A percentile compares a stretch with the other conserved stretches of the same genome.
Conservation (phyloP, 768 basidiomycete genomes). For the Dacryopinax primogenitus region DNA sequence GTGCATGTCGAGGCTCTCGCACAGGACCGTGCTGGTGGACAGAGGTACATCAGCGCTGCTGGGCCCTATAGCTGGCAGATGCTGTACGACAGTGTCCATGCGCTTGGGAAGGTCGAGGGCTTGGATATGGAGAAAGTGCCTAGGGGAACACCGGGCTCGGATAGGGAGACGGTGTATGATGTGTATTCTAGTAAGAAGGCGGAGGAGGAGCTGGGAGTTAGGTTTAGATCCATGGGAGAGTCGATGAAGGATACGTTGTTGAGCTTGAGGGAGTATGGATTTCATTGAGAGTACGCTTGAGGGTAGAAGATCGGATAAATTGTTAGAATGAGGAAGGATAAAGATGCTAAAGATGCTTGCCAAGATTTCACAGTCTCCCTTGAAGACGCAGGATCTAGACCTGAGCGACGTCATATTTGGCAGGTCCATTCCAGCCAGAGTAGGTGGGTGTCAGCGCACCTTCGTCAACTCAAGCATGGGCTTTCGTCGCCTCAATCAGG, state of each 20-base stretch:
- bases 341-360: no score
- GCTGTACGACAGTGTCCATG: not conserved
- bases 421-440: no score
- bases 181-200: not conserved
- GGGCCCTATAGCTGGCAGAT: constrained; percentile 10
- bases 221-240: not conserved
- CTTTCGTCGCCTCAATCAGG: no score
- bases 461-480: no score
- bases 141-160: not conserved
- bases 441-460: no score
- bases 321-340: no score
- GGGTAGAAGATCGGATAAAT: no score
- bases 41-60: constrained; percentile 5
- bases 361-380: no score
- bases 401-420: no score
- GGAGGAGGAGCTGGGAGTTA: not conserved
- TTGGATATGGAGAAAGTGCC: not conserved
- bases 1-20: constrained; percentile 12
- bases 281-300: no score
- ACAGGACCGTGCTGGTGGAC: constrained; percentile 1
- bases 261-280: not conserved
- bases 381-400: no score
- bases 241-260: not conserved
- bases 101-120: not conserved
- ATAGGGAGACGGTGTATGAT: not conserved